Evolutionary conservation across 352 stramenopile species (phyloP).

Genomic region (Phytophthora macrochlamydospora): DNA sequence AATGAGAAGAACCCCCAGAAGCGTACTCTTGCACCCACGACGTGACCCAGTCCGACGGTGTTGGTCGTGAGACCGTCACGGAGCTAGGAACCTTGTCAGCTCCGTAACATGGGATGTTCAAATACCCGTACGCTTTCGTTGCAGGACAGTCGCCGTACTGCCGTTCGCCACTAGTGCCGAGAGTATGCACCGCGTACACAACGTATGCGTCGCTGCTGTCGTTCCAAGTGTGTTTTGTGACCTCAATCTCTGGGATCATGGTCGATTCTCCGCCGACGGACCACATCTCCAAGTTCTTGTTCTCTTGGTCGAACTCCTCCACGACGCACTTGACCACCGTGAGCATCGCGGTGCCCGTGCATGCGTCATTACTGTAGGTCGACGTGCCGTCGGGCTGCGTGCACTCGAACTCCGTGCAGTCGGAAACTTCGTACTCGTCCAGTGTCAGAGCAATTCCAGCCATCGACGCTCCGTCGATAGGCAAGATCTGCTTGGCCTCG

Average conservation of each 20-base stretch:
- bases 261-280: constrained; percentile 17
- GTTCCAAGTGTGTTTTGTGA: constrained; percentile 25
- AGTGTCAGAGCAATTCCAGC: constrained; percentile 29
- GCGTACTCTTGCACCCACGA: constrained; percentile 24
- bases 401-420: constrained; percentile 24
- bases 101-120: constrained; percentile 37
- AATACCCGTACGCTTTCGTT: constrained; percentile 19
- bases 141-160: constrained; percentile 21
- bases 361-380: constrained; percentile 21
- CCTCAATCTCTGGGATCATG: constrained; percentile 21
- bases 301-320: constrained; percentile 14
- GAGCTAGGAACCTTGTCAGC: constrained; percentile 1
- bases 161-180: constrained; percentile 10
- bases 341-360: constrained; percentile 28
- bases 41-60: constrained; percentile 29
- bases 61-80: constrained; percentile 8
- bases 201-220: constrained; percentile 13
- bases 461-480: constrained; percentile 34
- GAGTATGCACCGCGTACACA: constrained; percentile 29
- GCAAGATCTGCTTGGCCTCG: constrained; percentile 35
- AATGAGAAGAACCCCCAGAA: background rate
- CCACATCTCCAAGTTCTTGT: constrained; percentile 32
- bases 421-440: constrained; percentile 26
- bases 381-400: constrained; percentile 13
- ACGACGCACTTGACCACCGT: constrained; percentile 31